phyloP scores from a whole-genome alignment of 495 filamentous ascomycete species.

The Pyrenopolyporus hunteri region DNA sequence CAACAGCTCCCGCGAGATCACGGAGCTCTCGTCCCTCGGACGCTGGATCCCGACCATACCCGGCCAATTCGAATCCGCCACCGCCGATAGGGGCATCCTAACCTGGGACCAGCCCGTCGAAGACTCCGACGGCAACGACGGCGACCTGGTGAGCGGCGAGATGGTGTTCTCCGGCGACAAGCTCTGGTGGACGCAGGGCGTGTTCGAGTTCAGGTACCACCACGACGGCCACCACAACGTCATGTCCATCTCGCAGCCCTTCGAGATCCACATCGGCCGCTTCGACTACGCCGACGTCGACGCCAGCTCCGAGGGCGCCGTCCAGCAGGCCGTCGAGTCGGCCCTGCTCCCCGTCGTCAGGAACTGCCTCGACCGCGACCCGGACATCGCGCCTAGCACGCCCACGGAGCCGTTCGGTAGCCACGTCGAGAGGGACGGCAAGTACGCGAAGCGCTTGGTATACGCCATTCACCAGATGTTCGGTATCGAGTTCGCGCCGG shows the following conservation, averaged over 20 bases:
- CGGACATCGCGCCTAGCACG: conserved; percentile 84
- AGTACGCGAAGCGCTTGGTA: conserved; percentile 85
- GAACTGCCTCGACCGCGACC: conserved; percentile 92
- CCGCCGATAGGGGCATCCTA: conserved; percentile 80
- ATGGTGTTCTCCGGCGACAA: conserved; percentile 92
- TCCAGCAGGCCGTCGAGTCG: conserved; percentile 65
- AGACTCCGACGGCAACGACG: conserved; percentile 55
- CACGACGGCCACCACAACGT: conserved; percentile 93
- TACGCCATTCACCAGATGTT: conserved; percentile 98
- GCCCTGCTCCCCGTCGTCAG: conserved; percentile 80
- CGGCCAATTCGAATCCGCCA: conserved; percentile 76
- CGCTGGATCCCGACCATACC: conserved; percentile 85
- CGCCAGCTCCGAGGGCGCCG: conserved; percentile 34
- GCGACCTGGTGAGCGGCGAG: conserved; percentile 70
- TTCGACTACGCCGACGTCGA: conserved; percentile 73
- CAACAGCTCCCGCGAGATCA: conserved; percentile 82
- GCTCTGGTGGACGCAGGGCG: conserved; percentile 93
- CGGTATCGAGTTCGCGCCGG: conserved; percentile 91
- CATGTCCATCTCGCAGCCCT: conserved; percentile 93
- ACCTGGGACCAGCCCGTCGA: conserved; percentile 63
- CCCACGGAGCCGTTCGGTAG: conserved; percentile 82
- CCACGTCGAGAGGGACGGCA: conserved; percentile 81
- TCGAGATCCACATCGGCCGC: conserved; percentile 82
- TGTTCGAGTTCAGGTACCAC: conserved; percentile 97
- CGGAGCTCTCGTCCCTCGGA: conserved; percentile 82